These are phyloP conservation scores for Penicillium subrubescens DNA, from an alignment of 495 filamentous ascomycete species.

Conservation along the genomic window DNA sequence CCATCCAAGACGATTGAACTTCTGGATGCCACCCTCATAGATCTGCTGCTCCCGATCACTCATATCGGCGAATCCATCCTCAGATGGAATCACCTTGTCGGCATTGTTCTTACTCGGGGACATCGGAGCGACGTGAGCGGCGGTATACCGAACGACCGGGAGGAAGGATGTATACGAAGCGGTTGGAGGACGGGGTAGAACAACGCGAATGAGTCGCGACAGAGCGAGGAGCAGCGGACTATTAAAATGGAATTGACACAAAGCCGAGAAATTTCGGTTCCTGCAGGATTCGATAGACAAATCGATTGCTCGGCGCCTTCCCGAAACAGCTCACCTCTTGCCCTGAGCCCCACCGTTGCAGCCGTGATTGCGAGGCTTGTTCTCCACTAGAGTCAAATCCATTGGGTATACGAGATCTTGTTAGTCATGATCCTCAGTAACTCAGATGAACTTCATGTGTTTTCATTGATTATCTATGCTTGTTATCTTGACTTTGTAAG, in stretches of 20 bases:
- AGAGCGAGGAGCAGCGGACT: neutral
- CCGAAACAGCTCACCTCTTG: slow-evolving; percentile 2
- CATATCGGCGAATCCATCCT: slow-evolving; percentile 3
- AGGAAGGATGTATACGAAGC: neutral
- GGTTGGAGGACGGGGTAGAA: neutral
- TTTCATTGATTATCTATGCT: neutral
- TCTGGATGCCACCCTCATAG: slow-evolving; percentile 19
- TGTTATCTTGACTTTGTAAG: neutral
- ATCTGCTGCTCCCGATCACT: slow-evolving; percentile 13
- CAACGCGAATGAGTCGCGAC: neutral
- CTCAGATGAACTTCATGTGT: neutral
- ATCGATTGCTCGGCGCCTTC: slow-evolving; percentile 1
- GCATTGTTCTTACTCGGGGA: slow-evolving; percentile 6
- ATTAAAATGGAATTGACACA: neutral
- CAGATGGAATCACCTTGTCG: slow-evolving; percentile 2
- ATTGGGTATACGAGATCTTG: neutral
- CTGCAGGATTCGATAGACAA: neutral
- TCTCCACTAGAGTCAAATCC: neutral
- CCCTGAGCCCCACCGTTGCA: neutral
- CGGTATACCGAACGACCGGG: neutral
- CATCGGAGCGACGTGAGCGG: neutral
- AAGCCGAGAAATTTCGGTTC: slow-evolving; percentile 1
- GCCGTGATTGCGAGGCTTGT: neutral
- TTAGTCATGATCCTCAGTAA: neutral
- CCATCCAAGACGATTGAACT: slow-evolving; percentile 35